phyloP scores from a whole-genome alignment of 2,329 filamentous ascomycete species.

The Fusarium nisikadoi region DNA sequence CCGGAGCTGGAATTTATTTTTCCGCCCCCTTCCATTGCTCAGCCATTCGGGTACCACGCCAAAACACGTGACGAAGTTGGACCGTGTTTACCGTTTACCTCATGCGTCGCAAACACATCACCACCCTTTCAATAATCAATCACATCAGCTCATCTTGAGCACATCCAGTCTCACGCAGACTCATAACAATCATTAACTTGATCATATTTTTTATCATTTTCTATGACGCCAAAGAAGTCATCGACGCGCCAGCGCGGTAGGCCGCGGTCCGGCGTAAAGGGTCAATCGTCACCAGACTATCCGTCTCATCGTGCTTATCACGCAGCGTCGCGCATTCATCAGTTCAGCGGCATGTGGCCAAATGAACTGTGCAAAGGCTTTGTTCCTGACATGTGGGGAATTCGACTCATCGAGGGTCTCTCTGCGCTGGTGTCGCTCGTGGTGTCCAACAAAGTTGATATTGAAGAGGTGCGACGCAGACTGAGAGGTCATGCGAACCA shows the following conservation, averaged over 20 bases:
- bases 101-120: constrained; percentile 4
- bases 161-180: background rate
- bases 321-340: constrained; percentile 1
- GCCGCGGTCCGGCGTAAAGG: background rate
- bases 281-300: background rate
- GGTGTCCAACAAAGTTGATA: background rate
- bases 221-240: background rate
- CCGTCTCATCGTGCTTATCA: background rate
- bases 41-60: background rate
- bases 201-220: background rate
- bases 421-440: background rate
- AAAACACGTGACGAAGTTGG: background rate
- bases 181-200: background rate
- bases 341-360: background rate
- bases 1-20: constrained; percentile 8
- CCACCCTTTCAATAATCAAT: background rate
- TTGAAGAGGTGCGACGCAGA: background rate
- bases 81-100: constrained; percentile 5
- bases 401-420: background rate
- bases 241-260: background rate
- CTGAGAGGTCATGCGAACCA: background rate
- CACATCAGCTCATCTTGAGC: background rate
- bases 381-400: background rate
- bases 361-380: background rate
- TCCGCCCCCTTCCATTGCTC: background rate